These are phyloP conservation scores for Cutaneotrichosporon dermatis DNA, from an alignment of 1,284 basidiomycete species.

Conservation along the genomic window DNA sequence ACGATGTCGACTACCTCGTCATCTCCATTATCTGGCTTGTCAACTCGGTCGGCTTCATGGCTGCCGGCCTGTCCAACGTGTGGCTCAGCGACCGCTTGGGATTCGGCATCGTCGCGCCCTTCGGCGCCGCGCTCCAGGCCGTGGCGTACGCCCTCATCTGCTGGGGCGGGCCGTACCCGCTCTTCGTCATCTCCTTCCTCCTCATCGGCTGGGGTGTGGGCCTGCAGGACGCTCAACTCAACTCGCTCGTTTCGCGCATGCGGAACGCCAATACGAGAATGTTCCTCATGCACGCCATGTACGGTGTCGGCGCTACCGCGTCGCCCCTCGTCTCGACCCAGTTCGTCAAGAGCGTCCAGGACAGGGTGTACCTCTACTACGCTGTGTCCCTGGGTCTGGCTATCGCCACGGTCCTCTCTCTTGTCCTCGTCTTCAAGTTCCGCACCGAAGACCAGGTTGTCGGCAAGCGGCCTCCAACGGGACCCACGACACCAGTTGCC, in stretches of 20 bases:
- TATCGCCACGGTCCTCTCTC: conserved; percentile 51
- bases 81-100: conserved; percentile 55
- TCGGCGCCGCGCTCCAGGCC: conserved; percentile 41
- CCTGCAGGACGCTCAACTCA: conserved; percentile 51
- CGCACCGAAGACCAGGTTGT: conserved; percentile 55
- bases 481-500: neutral
- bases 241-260: conserved; percentile 35
- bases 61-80: conserved; percentile 54
- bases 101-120: conserved; percentile 53
- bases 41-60: conserved; percentile 56
- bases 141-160: conserved; percentile 57
- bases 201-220: conserved; percentile 62
- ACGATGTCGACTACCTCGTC: conserved; percentile 46
- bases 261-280: conserved; percentile 52
- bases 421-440: conserved; percentile 56
- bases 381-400: conserved; percentile 59
- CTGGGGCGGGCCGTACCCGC: conserved; percentile 62
- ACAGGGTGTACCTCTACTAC: conserved; percentile 60
- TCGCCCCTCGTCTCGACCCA: conserved; percentile 65
- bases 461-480: conserved; percentile 21
- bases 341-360: conserved; percentile 54
- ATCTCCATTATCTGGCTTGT: conserved; percentile 59
- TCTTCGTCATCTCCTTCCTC: conserved; percentile 59
- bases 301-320: conserved; percentile 62
- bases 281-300: conserved; percentile 61